phyloP scores from a whole-genome alignment of 2,329 filamentous ascomycete species.

The Penicillium griseofulvum region DNA sequence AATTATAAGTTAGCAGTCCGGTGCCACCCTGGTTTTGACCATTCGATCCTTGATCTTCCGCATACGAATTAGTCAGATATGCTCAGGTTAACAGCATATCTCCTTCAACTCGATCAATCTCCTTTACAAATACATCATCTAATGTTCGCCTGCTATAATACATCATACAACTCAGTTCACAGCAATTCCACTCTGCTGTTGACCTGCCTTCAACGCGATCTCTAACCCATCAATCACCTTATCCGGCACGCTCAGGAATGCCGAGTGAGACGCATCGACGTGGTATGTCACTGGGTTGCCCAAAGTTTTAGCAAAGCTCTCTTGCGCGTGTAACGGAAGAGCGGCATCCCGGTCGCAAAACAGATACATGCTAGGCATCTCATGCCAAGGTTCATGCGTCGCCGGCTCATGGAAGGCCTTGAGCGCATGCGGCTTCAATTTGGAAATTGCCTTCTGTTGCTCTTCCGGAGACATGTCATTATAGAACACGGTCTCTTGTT shows the following conservation, averaged over 20 bases:
- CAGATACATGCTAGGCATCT: conserved; percentile 35
- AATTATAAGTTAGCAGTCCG: no score
- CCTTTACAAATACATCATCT: neutral
- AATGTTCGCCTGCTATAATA: neutral
- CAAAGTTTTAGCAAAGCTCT: conserved; percentile 28
- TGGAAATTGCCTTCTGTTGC: conserved; percentile 21
- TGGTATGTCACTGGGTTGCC: conserved; percentile 33
- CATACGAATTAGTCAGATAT: no score
- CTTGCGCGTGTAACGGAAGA: conserved; percentile 31
- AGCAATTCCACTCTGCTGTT: conserved; percentile 11
- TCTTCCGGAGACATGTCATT: conserved; percentile 28
- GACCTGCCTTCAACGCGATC: conserved; percentile 23
- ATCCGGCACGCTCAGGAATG: conserved; percentile 39
- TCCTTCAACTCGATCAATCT: neutral
- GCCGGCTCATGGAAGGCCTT: conserved; percentile 24
- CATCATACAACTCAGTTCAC: neutral
- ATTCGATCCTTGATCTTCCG: no score
- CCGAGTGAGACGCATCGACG: conserved; percentile 38
- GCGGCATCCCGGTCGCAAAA: conserved; percentile 36
- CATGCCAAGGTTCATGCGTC: conserved; percentile 33
- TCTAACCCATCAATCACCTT: conserved; percentile 35
- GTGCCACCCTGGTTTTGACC: no score
- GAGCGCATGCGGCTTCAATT: conserved; percentile 25
- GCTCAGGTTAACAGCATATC: neutral
- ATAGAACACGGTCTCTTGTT: conserved; percentile 26